These are phyloP conservation scores for Apium graveolens DNA, from an alignment of 129 eudicot genomes.

Conservation along the genomic window DNA sequence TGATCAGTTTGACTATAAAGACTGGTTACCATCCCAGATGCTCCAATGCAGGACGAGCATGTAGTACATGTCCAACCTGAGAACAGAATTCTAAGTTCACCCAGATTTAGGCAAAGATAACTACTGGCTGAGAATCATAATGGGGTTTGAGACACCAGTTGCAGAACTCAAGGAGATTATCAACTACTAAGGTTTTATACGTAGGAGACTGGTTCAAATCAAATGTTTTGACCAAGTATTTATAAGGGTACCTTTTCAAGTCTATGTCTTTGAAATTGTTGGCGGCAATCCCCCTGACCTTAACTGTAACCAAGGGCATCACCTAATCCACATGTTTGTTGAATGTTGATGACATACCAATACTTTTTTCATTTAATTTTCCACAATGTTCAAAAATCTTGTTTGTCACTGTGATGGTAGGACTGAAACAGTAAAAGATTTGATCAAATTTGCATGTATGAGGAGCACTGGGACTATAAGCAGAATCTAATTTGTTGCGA, in stretches of 20 bases:
- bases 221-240: background rate
- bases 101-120: conserved; percentile 26
- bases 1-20: too few species aligned
- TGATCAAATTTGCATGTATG: background rate
- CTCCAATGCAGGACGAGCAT: too few species aligned
- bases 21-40: too few species aligned
- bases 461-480: background rate
- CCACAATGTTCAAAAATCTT: too few species aligned
- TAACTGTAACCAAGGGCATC: background rate
- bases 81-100: conserved; percentile 24
- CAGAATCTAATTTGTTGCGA: background rate
- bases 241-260: background rate
- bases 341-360: background rate
- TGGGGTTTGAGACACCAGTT: background rate
- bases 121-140: conserved; percentile 20
- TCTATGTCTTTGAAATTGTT: background rate
- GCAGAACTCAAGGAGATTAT: conserved; percentile 27
- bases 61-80: conserved; percentile 24
- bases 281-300: too few species aligned
- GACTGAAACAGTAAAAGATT: background rate
- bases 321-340: background rate
- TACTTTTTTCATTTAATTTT: background rate
- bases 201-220: conserved; percentile 4
- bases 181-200: conserved; percentile 12
- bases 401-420: too few species aligned